Evolutionary conservation across 352 stramenopile species (phyloP).

Genomic region (Pythium coloratum): DNA sequence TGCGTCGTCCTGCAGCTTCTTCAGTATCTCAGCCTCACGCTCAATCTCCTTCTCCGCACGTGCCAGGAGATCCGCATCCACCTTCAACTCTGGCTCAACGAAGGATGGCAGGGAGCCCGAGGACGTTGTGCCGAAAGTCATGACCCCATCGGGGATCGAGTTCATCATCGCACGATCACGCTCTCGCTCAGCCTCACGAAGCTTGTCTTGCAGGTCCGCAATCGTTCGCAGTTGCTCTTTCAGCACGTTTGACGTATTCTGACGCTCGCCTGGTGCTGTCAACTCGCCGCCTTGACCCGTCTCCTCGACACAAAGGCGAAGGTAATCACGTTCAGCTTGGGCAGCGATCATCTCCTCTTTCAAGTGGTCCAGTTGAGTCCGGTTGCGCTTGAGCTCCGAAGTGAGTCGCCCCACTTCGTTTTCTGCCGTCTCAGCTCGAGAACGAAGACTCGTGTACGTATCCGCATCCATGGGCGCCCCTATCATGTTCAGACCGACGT

Average conservation of each 20-base stretch:
- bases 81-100: conserved; percentile 47
- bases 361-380: conserved; percentile 75
- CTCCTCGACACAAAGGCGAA: conserved; percentile 73
- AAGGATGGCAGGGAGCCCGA: conserved; percentile 32
- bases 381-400: conserved; percentile 73
- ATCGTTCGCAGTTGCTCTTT: conserved; percentile 84
- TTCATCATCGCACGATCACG: conserved; percentile 63
- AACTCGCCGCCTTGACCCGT: conserved; percentile 20
- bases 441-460: conserved; percentile 71
- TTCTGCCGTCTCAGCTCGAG: conserved; percentile 75
- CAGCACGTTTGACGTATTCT: conserved; percentile 64
- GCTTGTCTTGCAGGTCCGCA: conserved; percentile 74
- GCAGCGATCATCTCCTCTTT: conserved; percentile 87
- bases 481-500: conserved; percentile 60
- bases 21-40: conserved; percentile 69
- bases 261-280: conserved; percentile 32
- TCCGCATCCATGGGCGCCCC: conserved; percentile 73
- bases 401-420: conserved; percentile 76
- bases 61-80: conserved; percentile 66
- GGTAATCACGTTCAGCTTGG: conserved; percentile 79
- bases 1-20: conserved; percentile 62
- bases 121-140: conserved; percentile 21
- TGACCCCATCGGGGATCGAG: conserved; percentile 19
- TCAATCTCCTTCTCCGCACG: conserved; percentile 78
- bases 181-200: conserved; percentile 62